Conservation (phyloP, 2,329 filamentous ascomycete genomes). For the Immersiporthe knoxdaviesiana region DNA sequence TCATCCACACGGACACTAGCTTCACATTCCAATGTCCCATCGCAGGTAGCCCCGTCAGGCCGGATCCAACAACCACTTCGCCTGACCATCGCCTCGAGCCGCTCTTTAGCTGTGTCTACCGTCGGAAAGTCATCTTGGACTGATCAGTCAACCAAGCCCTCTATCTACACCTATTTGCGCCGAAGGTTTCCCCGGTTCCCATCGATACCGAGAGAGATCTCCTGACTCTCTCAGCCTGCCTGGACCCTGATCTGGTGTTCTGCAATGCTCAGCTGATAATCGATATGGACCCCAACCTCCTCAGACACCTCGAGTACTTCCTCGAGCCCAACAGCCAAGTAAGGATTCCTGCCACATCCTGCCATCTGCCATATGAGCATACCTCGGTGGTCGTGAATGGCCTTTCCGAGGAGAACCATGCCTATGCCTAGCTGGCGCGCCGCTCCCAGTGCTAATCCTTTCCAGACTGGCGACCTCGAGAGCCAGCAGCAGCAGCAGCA, state of each 20-base stretch:
- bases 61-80: slow-evolving; percentile 3
- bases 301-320: slow-evolving; percentile 46
- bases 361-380: not conserved
- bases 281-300: slow-evolving; percentile 43
- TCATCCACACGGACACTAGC: not conserved
- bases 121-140: not conserved
- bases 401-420: slow-evolving; percentile 8
- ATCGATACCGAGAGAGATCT: not conserved
- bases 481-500: slow-evolving; percentile 36
- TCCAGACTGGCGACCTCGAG: slow-evolving; percentile 40
- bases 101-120: not conserved
- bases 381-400: slow-evolving; percentile 13
- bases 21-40: not conserved
- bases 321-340: slow-evolving; percentile 45
- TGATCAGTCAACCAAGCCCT: not conserved
- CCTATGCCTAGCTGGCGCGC: not conserved
- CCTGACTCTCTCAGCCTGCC: slow-evolving; percentile 2
- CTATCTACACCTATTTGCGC: not conserved
- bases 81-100: not conserved
- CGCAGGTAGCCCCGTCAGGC: not conserved
- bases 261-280: slow-evolving; percentile 24
- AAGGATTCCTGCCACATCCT: slow-evolving; percentile 30
- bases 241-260: slow-evolving; percentile 14
- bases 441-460: slow-evolving; percentile 32
- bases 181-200: slow-evolving; percentile 7